Conservation (phyloP, 2,329 filamentous ascomycete genomes). For the Cryphonectria naterciae region DNA sequence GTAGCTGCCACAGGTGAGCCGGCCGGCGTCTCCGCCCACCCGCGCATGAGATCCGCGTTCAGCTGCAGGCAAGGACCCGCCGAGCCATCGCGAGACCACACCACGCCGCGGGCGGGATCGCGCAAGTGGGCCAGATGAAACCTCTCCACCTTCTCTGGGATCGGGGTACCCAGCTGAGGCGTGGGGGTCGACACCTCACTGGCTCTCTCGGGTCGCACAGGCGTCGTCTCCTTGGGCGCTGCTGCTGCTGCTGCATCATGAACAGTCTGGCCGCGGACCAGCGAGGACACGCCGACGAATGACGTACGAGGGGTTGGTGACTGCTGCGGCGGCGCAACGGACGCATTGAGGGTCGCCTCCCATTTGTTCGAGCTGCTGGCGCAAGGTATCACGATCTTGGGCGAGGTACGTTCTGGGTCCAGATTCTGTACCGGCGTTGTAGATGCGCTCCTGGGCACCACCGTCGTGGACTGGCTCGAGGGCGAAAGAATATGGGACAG, state of each 20-base stretch:
- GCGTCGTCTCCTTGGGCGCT: background rate
- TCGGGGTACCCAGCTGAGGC: slow-evolving; percentile 15
- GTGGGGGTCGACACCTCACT: background rate
- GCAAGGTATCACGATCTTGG: slow-evolving; percentile 16
- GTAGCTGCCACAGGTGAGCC: slow-evolving; percentile 6
- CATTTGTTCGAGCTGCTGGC: slow-evolving; percentile 10
- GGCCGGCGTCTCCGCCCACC: slow-evolving; percentile 18
- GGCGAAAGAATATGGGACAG: slow-evolving; percentile 18
- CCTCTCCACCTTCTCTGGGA: slow-evolving; percentile 14
- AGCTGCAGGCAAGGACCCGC: slow-evolving; percentile 20
- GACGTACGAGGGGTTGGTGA: background rate
- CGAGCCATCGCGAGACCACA: slow-evolving; percentile 20
- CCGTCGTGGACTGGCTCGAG: slow-evolving; percentile 17
- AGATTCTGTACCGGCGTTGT: slow-evolving; percentile 22
- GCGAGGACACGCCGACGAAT: background rate
- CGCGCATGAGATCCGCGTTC: slow-evolving; percentile 14
- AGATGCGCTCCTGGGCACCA: slow-evolving; percentile 25
- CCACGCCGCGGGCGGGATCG: slow-evolving; percentile 12
- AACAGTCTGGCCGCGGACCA: background rate
- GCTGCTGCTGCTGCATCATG: background rate
- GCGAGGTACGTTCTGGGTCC: slow-evolving; percentile 16
- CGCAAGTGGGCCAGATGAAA: slow-evolving; percentile 24
- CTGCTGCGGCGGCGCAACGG: background rate
- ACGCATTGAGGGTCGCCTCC: slow-evolving; percentile 13
- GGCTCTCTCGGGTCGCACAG: background rate